These are phyloP conservation scores for Aspergillus sp. DNA, from an alignment of 2,329 filamentous ascomycete genomes.

Conservation along the genomic window DNA sequence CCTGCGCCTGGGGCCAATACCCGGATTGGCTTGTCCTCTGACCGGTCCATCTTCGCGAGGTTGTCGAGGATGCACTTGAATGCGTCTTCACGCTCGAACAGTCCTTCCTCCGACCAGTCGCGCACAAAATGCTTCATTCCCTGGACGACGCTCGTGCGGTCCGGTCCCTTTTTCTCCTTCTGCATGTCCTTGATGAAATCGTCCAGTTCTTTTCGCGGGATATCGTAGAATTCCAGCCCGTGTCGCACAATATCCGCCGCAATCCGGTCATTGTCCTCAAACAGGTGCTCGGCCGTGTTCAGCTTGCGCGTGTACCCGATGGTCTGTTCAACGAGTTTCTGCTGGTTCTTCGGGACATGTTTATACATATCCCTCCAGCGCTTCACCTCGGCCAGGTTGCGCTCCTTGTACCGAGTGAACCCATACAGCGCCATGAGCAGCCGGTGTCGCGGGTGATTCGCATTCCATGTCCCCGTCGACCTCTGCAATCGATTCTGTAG, in stretches of 20 bases:
- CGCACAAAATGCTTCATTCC: conserved; percentile 58
- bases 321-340: conserved; percentile 57
- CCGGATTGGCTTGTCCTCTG: conserved; percentile 26
- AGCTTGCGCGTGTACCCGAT: conserved; percentile 59
- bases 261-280: conserved; percentile 48
- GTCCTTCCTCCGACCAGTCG: conserved; percentile 55
- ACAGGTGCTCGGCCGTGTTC: conserved; percentile 42
- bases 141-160: conserved; percentile 53
- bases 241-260: conserved; percentile 48
- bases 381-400: conserved; percentile 18
- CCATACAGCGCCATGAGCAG: conserved; percentile 27
- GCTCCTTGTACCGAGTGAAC: conserved; percentile 24
- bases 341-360: conserved; percentile 18
- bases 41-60: conserved; percentile 16
- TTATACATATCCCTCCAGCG: conserved; percentile 24
- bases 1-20: conserved; percentile 56
- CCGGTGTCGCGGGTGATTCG: conserved; percentile 26
- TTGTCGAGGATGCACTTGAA: conserved; percentile 36
- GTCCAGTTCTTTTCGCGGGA: conserved; percentile 47
- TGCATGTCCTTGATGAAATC: conserved; percentile 42
- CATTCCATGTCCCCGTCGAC: conserved; percentile 16
- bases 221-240: conserved; percentile 49
- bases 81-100: conserved; percentile 45
- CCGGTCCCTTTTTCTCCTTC: conserved; percentile 34
- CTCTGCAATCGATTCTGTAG: conserved; percentile 19